Evolutionary conservation across 1,284 basidiomycete species (phyloP), one percentile per base, ranked within the genome.

Genomic region (Tilletiopsis washingtonensis): DNA sequence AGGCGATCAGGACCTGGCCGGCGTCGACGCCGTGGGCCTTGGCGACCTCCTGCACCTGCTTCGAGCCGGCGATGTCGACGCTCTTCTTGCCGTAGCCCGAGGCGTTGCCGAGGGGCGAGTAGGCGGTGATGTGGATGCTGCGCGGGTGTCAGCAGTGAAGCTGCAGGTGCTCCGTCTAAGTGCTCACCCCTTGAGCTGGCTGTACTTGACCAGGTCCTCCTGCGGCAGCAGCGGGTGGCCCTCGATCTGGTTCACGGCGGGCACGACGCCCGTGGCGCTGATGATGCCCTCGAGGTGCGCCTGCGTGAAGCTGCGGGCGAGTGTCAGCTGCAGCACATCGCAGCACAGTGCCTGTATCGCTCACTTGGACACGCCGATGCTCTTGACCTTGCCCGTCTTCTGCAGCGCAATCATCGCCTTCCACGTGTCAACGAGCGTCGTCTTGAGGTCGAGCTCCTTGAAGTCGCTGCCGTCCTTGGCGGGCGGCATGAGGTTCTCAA

Each of bases 241-340:
- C 75, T 91, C 87, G 59, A 91, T 78, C 77, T 91, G 88, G 77
- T 90, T 89, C 43, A 78, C 82, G 37, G 79, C 84, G 19, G 88
- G 88, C 47, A 82, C 79, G 47, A 85, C 83, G 19, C 84, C 84
- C 3, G 87, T 88, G 3, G 81, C 84, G 12, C 80, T 76, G 63
- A 83, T 84, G 69, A 91, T 80, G 27, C 77, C 83, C 69, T 86
- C 75, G 51, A 90, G 75, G 43, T 84, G 78, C 39, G 78, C 76
- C 45, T 83, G 76, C 26, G 79, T 82, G 73, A 88, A 90, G 80
- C 91, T 91, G 57, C 84, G 87, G 12, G 91, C n/a, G n/a, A n/a
- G n/a, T n/a, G n/a, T n/a, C n/a, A n/a, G n/a, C n/a, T n/a, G n/a
- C n/a, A n/a, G n/a, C n/a, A n/a, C n/a, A n/a, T n/a, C n/a, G n/a